Conservation (phyloP, 257 asterid species). For the Nicotiana attenuata region DNA sequence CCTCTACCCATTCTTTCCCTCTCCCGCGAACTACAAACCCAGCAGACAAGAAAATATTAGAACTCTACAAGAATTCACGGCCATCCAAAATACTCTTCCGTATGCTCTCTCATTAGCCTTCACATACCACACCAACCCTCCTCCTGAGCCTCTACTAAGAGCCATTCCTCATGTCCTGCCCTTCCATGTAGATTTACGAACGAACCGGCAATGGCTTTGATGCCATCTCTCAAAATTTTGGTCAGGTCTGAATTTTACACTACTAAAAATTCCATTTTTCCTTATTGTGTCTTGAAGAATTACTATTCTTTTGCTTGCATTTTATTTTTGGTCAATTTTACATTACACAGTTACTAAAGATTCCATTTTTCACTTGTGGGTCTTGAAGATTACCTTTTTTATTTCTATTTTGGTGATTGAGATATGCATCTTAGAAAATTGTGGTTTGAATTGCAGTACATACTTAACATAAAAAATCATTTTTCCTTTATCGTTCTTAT, state of each 20-base stretch:
- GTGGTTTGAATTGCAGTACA: too few relatives aligned
- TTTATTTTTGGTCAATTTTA: too few relatives aligned
- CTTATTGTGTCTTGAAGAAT: neutral
- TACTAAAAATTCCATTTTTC: neutral
- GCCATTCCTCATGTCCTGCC: slow-evolving; percentile 58
- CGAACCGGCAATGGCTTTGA: slow-evolving; percentile 54
- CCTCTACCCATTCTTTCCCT: too few relatives aligned
- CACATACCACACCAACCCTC: slow-evolving; percentile 51
- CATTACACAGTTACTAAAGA: neutral
- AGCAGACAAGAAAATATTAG: too few relatives aligned
- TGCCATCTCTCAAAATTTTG: slow-evolving; percentile 48
- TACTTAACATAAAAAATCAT: too few relatives aligned
- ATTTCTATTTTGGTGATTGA: neutral
- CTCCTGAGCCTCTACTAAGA: slow-evolving; percentile 53
- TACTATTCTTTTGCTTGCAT: neutral
- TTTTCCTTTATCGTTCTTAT: too few relatives aligned
- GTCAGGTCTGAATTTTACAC: slow-evolving; percentile 44
- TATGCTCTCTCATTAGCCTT: slow-evolving; percentile 45
- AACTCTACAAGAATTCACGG: slow-evolving; percentile 44
- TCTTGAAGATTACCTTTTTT: neutral
- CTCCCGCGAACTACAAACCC: too few relatives aligned
- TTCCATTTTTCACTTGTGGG: neutral
- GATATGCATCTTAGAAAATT: neutral
- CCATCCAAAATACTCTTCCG: slow-evolving; percentile 17
- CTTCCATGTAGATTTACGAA: slow-evolving; percentile 64